These are phyloP conservation scores for Stygiomarasmius scandens DNA, from an alignment of 1,284 basidiomycete genomes.

Conservation along the genomic window DNA sequence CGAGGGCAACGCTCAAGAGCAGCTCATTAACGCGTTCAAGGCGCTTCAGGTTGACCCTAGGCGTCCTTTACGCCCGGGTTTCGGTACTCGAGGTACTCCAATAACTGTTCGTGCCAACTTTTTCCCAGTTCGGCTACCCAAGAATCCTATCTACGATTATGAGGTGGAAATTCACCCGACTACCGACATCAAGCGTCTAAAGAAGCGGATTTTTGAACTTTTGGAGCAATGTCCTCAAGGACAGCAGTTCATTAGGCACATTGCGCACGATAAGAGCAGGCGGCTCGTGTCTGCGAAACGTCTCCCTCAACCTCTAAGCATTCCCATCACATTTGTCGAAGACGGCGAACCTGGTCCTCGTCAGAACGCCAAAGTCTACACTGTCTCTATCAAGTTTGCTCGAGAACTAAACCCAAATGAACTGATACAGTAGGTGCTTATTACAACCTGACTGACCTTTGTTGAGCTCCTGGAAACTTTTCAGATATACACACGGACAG, in stretches of 20 bases:
- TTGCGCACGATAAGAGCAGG: constrained; percentile 66
- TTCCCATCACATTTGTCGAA: constrained; percentile 54
- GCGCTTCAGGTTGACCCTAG: constrained; percentile 35
- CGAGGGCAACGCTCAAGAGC: constrained; percentile 37
- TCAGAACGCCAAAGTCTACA: constrained; percentile 50
- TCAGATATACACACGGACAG: constrained; percentile 56
- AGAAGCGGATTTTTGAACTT: constrained; percentile 57
- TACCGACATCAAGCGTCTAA: constrained; percentile 48
- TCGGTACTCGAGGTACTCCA: constrained; percentile 56
- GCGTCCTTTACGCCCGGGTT: constrained; percentile 68
- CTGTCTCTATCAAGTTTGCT: constrained; percentile 49
- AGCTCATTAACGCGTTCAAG: constrained; percentile 53
- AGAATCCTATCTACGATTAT: constrained; percentile 62
- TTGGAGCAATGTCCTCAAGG: constrained; percentile 52
- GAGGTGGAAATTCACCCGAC: constrained; percentile 56
- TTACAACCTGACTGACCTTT: no score
- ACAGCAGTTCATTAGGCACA: constrained; percentile 42
- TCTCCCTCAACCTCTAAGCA: constrained; percentile 58
- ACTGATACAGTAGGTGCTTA: constrained; percentile 51
- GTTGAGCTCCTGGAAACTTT: not conserved
- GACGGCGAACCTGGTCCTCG: constrained; percentile 51
- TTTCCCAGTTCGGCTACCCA: constrained; percentile 57
- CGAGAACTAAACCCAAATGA: constrained; percentile 45
- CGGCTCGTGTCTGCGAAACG: constrained; percentile 57
- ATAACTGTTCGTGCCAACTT: constrained; percentile 69